Base-by-base conservation (phyloP, 2,329 filamentous ascomycete genomes). In the Ophiostoma ulmi region DNA sequence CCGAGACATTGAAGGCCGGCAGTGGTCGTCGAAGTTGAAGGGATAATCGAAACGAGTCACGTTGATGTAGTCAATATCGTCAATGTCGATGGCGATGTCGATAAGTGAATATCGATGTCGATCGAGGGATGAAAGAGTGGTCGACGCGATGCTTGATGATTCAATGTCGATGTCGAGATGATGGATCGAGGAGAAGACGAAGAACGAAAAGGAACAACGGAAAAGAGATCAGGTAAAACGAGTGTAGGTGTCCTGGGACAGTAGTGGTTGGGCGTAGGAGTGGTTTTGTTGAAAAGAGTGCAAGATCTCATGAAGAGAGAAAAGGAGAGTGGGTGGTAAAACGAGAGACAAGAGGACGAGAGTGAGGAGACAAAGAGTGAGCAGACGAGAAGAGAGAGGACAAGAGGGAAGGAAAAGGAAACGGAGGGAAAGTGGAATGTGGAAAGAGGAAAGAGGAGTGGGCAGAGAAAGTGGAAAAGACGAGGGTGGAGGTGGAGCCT, bases 1-100 rank as follows among this genome's bases (percentile, higher is more conserved):
- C 69, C 52, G 63, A 72, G 70, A 73, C 72, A 73, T 73, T 44
- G 70, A 65, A 65, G 63, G 58, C 58, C 58, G 35, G 35, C 58
- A 61, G 55, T 58, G 31, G 58, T 63, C 58, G 58, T 26, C 55
- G 31, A 31, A 31, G 3, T 31, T 31, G 2, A 31, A 31, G 31
- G 31, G 31, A 31, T 31, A 31, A 31, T 31, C 10, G 22, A 64
- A 36, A 52, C 17, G n/a, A n/a, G n/a, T 58, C 52, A n/a, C 8
- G n/a, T 11, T 1, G 52, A 4, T 26, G 6, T 8, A 58, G 52
- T 58, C 20, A 22, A 58, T 58, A 22, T 58, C 52, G 52, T 31
- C 31, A 8, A 3, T 22, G 55, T 61, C 55, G 55, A 6, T 61
- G 6, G 2, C 3, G 13, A 14, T 63, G 14, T 36, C 61, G 35